These are phyloP conservation scores for Hura crepitans DNA, from an alignment of 441 rosid species.

Conservation along the genomic window DNA sequence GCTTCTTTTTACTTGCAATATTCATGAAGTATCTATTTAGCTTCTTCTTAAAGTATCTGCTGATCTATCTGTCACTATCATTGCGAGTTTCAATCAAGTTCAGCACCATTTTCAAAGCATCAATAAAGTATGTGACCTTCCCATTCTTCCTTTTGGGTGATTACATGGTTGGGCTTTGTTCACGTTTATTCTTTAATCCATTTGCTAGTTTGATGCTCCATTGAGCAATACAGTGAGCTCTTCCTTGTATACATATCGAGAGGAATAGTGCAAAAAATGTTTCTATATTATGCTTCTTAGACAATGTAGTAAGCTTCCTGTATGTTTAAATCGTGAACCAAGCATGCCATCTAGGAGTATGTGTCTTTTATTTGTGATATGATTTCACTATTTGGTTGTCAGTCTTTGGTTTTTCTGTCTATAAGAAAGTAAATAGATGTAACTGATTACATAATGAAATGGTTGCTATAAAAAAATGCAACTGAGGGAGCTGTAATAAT, in stretches of 20 bases:
- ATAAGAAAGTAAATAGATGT: too few relatives aligned
- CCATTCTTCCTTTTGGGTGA: neutral
- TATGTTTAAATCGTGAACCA: too few relatives aligned
- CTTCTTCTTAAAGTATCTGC: neutral
- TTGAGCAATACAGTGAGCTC: neutral
- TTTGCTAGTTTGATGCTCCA: slow-evolving; percentile 1
- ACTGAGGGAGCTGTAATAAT: too few relatives aligned
- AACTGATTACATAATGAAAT: too few relatives aligned
- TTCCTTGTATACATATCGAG: neutral
- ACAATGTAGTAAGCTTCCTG: too few relatives aligned
- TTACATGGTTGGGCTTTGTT: neutral
- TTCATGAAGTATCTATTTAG: neutral
- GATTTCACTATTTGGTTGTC: too few relatives aligned
- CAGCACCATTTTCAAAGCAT: neutral
- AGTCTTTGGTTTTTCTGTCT: too few relatives aligned
- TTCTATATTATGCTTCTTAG: too few relatives aligned
- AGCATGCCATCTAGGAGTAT: too few relatives aligned
- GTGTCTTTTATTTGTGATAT: too few relatives aligned
- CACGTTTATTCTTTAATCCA: neutral
- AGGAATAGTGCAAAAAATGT: too few relatives aligned
- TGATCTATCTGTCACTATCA: neutral
- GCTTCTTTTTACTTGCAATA: neutral
- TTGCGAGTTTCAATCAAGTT: neutral
- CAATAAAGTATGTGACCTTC: neutral
- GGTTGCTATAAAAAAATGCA: too few relatives aligned